A percentile compares a stretch with the other conserved stretches of the same genome.
phyloP scores from a whole-genome alignment of 2,329 filamentous ascomycete species.

The Immersiporthe knoxdaviesiana region DNA sequence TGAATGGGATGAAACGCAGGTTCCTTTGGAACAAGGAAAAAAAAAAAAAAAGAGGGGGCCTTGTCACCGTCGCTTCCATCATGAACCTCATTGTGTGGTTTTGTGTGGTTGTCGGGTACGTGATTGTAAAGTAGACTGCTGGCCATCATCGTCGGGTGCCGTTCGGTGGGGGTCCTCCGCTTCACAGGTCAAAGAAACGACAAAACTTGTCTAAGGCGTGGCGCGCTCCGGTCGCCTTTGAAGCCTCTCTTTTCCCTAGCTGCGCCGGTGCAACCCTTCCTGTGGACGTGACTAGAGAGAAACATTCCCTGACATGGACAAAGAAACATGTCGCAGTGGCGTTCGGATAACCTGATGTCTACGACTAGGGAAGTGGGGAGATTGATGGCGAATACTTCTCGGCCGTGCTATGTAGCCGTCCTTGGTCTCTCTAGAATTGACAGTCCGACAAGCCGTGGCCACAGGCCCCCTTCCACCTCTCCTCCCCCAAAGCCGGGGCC shows the following conservation, averaged over 20 bases:
- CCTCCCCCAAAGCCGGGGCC: slow-evolving; percentile 9
- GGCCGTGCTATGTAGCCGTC: not conserved
- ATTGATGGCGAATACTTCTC: too few relatives aligned
- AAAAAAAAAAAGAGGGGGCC: not conserved
- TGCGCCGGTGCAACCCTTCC: not conserved
- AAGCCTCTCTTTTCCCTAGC: not conserved
- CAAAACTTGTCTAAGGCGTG: not conserved
- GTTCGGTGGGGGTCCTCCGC: not conserved
- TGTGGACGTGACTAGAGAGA: not conserved
- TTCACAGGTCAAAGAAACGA: not conserved
- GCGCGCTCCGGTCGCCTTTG: not conserved
- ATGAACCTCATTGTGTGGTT: not conserved
- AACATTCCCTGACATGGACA: too few relatives aligned
- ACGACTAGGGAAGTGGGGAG: too few relatives aligned
- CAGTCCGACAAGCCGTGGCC: slow-evolving; percentile 8
- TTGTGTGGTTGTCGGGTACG: not conserved
- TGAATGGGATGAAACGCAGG: not conserved
- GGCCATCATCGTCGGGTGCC: not conserved
- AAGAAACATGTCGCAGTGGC: not conserved
- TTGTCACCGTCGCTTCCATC: slow-evolving; percentile 7
- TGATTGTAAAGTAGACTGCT: not conserved
- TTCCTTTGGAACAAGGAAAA: too few relatives aligned
- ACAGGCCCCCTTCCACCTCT: too few relatives aligned
- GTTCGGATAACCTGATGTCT: not conserved
- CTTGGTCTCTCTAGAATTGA: slow-evolving; percentile 2